Conservation (phyloP, 2,329 filamentous ascomycete genomes). For the Alternaria hordeiaustralica region DNA sequence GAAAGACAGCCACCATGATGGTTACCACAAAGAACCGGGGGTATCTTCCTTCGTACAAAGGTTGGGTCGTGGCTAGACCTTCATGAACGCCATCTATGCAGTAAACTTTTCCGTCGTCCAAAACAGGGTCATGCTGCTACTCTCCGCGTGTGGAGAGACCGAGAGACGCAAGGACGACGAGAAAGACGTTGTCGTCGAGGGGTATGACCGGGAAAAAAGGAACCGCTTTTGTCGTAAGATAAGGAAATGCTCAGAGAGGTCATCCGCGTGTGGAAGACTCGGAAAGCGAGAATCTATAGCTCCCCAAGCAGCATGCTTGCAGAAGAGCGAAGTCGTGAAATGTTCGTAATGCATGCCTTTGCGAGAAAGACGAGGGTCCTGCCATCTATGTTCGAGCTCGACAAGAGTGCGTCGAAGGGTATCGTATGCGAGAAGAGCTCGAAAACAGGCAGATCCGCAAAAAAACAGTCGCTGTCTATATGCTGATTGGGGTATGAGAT, state of each 20-base stretch:
- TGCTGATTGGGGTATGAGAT: conserved; percentile 58
- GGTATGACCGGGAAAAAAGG: conserved; percentile 45
- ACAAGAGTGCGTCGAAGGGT: conserved; percentile 44
- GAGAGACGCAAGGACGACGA: conserved; percentile 39
- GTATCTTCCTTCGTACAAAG: conserved; percentile 46
- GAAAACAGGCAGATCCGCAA: conserved; percentile 50
- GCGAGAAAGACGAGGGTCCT: conserved; percentile 40
- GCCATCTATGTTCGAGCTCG: conserved; percentile 48
- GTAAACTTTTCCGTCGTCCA: conserved; percentile 44
- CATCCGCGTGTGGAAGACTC: conserved; percentile 47
- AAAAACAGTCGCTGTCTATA: conserved; percentile 60
- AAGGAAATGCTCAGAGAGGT: conserved; percentile 37
- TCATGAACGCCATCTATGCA: conserved; percentile 50
- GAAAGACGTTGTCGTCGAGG: conserved; percentile 35
- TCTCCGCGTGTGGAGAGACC: conserved; percentile 33
- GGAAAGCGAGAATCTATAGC: conserved; percentile 50
- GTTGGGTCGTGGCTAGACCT: conserved; percentile 34
- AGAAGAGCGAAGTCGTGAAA: conserved; percentile 48
- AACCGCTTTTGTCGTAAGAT: conserved; percentile 48
- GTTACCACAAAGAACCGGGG: conserved; percentile 35
- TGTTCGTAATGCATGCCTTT: conserved; percentile 49
- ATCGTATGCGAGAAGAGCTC: conserved; percentile 49
- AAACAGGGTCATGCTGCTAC: conserved; percentile 33
- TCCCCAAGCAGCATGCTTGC: conserved; percentile 51
- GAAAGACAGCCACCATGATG: conserved; percentile 31